Evolutionary conservation across 768 basidiomycete genomes (phyloP), one percentile per base, ranked within the genome.

Genomic region (Cyclocybe aegerita): DNA sequence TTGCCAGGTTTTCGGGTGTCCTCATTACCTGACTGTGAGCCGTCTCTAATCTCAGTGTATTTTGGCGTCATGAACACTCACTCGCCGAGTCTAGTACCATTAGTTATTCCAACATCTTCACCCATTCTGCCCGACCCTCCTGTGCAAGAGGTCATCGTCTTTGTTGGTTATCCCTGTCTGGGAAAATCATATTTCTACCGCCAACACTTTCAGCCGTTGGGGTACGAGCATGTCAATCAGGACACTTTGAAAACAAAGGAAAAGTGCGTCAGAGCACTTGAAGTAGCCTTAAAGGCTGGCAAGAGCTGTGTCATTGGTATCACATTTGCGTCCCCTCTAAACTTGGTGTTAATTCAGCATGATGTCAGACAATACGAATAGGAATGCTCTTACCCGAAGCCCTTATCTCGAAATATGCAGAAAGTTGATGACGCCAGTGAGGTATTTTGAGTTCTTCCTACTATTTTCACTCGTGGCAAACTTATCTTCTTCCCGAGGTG

Each of bases 151-250:
- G 60, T 78, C 3, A 69, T 81, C 5, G 31, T 82, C 2, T 80
- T 82, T 46, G 74, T 78, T 29, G 79, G 80, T 39, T 80, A 76
- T 53, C 79, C 79, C 1, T 75, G 73, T 56, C 52, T 80, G 35
- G 96, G 96, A 37, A 98, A 98, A 68, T 84, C 90, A 0, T 79
- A 87, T 0, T 90, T 97, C 67, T 98, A 77, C 65, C 73, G 72
- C 12, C 75, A 64, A 39, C 72, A 93, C 64, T 95, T 98, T 66
- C 65, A 72, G 12, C 73, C 83, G 0, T 70, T 67, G 4, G 85
- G 79, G 10, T 97, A 98, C 65, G 67, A 76, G 1, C 91, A 95
- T 56, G 77, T 98, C 53, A 96, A 96, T 62, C 93, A 96, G 67
- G 93, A 96, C 63, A 82, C 72, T 2, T 68, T 98, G 10, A 80